Evolutionary conservation across 1,139 yeast genomes (phyloP), one percentile per base, ranked within the genome.

Genomic region (Saccharomyces hybrid): DNA sequence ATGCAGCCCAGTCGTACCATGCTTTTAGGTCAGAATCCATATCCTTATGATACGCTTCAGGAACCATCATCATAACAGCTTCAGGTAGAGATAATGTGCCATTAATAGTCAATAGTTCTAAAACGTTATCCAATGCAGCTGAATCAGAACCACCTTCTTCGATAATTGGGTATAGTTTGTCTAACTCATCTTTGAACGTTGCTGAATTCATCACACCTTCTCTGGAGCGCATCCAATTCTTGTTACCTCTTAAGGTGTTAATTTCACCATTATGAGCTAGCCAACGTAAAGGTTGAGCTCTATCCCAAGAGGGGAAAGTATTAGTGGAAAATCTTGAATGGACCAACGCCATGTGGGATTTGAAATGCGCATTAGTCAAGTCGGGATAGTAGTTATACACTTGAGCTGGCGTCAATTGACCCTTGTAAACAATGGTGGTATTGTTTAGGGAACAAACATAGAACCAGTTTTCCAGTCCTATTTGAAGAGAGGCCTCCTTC

Each of bases 91-190:
- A 84, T 59, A 93, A 77, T 44, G 88, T 91, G 57, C 98, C 98
- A 72, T 91, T 91, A 61, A 89, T 86, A 55, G 90, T 95, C 64
- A 93, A 79, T 63, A 93, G 77, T 73, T 93, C 99, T 67, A 93
- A 79, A 25, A 93, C 98, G 68, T 93, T 93, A 74, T 93, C 99
- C 63, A 93, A 85, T 26, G 98, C 97, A 53, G 97, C 99, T n/a
- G 98, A 93, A 73, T 93, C 99, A 31, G 97, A 90, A 54, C 98
- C 99, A 64, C 98, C 98, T 74, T 93, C 98, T 74, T 93, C 98
- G 62, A 93, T 91, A 67, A 93, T 87, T 26, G 99, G 99, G 73
- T 86, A 91, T 60, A 93, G 78, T 70, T 86, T 84, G 67, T 90
- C 97, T 71, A 91, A 79, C 64, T 89, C 96, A 54, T 89, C 97